Conservation (phyloP, 305 asterid genomes). For the Rubia peregrina region DNA sequence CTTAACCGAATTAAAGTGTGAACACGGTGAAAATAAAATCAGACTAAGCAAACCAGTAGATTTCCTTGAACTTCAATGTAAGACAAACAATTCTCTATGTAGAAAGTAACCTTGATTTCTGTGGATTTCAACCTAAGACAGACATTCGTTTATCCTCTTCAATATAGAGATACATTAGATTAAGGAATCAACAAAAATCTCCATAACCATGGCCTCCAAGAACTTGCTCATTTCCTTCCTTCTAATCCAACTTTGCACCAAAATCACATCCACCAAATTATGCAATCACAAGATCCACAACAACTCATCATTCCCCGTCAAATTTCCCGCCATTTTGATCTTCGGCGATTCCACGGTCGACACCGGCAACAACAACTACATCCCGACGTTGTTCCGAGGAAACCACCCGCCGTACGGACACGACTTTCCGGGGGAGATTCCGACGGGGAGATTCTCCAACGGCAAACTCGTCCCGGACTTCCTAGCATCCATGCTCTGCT, state of each 20-base stretch:
- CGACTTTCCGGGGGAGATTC: slow-evolving; percentile 36
- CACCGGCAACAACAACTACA: slow-evolving; percentile 65
- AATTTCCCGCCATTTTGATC: slow-evolving; percentile 46
- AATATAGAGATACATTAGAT: background rate
- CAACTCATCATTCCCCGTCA: slow-evolving; percentile 14
- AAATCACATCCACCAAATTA: background rate
- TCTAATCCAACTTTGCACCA: slow-evolving; percentile 14
- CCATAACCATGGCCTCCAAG: slow-evolving; percentile 17
- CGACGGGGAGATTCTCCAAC: slow-evolving; percentile 64
- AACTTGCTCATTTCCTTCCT: slow-evolving; percentile 14
- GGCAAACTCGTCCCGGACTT: slow-evolving; percentile 67
- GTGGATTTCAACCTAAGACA: background rate
- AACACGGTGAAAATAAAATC: no score
- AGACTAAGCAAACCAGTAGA: background rate
- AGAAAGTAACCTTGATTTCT: background rate
- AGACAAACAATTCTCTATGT: background rate
- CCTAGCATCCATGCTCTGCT: slow-evolving; percentile 47
- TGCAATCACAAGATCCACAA: slow-evolving; percentile 10
- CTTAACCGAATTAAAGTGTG: no score
- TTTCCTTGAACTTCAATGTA: no score
- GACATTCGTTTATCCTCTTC: background rate
- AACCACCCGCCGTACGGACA: slow-evolving; percentile 57
- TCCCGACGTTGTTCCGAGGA: slow-evolving; percentile 39
- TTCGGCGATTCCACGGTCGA: slow-evolving; percentile 71
- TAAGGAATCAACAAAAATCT: background rate